A percentile compares a stretch with the other conserved stretches of the same genome.
Evolutionary conservation across 345 rosid species (phyloP).

Genomic region (Barbarea vulgaris): DNA sequence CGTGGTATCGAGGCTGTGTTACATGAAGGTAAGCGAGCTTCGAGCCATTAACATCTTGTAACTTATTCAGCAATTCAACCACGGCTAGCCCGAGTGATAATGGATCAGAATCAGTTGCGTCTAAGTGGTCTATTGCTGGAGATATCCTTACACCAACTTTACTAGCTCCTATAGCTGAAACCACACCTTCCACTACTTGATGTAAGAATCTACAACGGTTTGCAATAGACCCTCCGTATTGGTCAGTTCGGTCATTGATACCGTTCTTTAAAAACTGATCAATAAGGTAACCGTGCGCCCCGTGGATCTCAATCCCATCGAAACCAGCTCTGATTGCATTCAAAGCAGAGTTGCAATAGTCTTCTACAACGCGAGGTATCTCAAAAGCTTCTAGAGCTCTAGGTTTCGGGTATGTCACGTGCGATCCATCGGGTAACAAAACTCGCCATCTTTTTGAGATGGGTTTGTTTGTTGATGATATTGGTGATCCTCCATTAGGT

Average conservation of each 20-base stretch:
- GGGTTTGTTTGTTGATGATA: constrained; percentile 68
- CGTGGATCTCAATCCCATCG: constrained; percentile 87
- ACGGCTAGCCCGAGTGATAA: constrained; percentile 65
- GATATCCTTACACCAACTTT: constrained; percentile 73
- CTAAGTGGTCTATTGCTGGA: constrained; percentile 81
- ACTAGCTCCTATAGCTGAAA: constrained; percentile 55
- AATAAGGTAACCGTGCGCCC: constrained; percentile 85
- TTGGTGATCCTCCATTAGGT: constrained; percentile 69
- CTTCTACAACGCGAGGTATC: constrained; percentile 54
- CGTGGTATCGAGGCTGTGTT: constrained; percentile 78
- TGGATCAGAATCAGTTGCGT: constrained; percentile 83
- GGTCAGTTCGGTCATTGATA: constrained; percentile 73
- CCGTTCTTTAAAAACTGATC: constrained; percentile 87
- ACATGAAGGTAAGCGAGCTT: constrained; percentile 78
- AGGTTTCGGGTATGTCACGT: constrained; percentile 55
- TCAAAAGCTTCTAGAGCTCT: constrained; percentile 52
- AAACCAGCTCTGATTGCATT: constrained; percentile 90
- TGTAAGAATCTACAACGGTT: constrained; percentile 66
- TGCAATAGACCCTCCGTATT: constrained; percentile 71
- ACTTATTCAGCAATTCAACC: constrained; percentile 59
- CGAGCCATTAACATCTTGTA: constrained; percentile 51
- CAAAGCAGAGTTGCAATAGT: constrained; percentile 60
- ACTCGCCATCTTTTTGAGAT: constrained; percentile 69
- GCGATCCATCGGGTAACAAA: constrained; percentile 63
- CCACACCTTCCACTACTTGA: constrained; percentile 55